A percentile compares a stretch with the other conserved stretches of the same genome.
Conservation (phyloP, 495 filamentous ascomycete genomes). For the Emericellopsis terricola region DNA sequence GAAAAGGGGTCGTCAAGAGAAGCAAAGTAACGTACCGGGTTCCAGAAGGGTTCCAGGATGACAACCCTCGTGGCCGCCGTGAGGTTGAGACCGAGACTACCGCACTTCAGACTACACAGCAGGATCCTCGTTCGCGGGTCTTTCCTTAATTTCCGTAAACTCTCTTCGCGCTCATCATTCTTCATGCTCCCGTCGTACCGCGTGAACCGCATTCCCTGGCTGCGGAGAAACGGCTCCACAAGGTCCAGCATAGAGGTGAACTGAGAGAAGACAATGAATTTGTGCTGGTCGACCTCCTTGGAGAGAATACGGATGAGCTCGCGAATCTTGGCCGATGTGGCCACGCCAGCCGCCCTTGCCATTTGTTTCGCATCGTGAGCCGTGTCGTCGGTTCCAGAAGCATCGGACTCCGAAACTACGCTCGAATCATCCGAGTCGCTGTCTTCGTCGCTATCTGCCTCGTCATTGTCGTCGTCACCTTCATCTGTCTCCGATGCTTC, state of each 20-base stretch:
- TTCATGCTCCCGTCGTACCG: conserved; percentile 94
- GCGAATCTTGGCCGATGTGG: conserved; percentile 79
- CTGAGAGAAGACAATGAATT: conserved; percentile 95
- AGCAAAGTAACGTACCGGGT: conserved; percentile 35
- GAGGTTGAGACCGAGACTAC: conserved; percentile 81
- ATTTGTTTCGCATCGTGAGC: conserved; percentile 12
- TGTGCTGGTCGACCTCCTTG: conserved; percentile 58
- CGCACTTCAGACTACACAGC: conserved; percentile 84
- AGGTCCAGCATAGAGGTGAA: conserved; percentile 95
- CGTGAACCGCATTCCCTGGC: conserved; percentile 54
- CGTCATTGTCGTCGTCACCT: conserved; percentile 17
- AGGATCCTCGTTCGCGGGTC: conserved; percentile 56
- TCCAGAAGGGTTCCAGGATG: conserved; percentile 97
- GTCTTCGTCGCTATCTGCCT: conserved; percentile 21
- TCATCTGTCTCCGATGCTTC: conserved; percentile 8
- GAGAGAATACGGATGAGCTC: conserved; percentile 65
- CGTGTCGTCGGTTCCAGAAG: no score
- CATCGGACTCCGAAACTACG: neutral
- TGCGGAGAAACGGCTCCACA: conserved; percentile 73
- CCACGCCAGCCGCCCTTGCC: conserved; percentile 15
- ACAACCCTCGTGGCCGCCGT: conserved; percentile 87
- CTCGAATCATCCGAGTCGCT: conserved; percentile 3
- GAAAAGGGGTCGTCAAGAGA: conserved; percentile 9
- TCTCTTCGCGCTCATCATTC: conserved; percentile 82
- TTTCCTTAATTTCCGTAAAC: conserved; percentile 49